phyloP scores from a whole-genome alignment of 495 filamentous ascomycete genomes.

The Penicillium soppii region DNA sequence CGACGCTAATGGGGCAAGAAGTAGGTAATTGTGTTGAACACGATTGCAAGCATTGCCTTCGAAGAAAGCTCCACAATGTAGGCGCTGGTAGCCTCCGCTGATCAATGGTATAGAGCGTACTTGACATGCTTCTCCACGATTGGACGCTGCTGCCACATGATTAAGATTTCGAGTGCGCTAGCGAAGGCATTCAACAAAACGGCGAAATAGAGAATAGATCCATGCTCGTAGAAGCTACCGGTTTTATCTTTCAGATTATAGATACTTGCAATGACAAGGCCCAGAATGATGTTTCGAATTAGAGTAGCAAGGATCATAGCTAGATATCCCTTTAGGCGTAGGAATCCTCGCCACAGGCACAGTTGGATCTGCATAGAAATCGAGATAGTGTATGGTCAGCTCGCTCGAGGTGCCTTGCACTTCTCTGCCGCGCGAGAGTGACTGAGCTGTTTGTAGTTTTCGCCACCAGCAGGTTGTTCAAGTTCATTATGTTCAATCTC shows the following conservation, averaged over 20 bases:
- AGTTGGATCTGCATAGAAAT: slow-evolving; percentile 67
- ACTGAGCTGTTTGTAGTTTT: slow-evolving; percentile 65
- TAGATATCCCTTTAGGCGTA: slow-evolving; percentile 64
- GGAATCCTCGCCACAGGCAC: slow-evolving; percentile 74
- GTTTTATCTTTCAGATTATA: slow-evolving; percentile 66
- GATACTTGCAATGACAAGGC: slow-evolving; percentile 76
- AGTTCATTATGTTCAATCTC: slow-evolving; percentile 72
- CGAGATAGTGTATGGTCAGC: slow-evolving; percentile 77
- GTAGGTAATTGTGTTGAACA: slow-evolving; percentile 75
- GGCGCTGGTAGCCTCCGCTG: slow-evolving; percentile 79
- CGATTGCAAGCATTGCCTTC: slow-evolving; percentile 51
- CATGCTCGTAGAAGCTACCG: slow-evolving; percentile 71
- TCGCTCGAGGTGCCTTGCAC: slow-evolving; percentile 53
- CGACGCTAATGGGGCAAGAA: slow-evolving; percentile 82
- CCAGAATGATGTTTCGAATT: slow-evolving; percentile 71
- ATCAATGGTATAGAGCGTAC: slow-evolving; percentile 92
- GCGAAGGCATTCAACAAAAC: slow-evolving; percentile 83
- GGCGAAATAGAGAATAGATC: slow-evolving; percentile 85
- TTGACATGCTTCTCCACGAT: slow-evolving; percentile 90
- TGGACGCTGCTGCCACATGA: slow-evolving; percentile 79
- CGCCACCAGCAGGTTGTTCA: slow-evolving; percentile 61
- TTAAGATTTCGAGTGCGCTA: slow-evolving; percentile 73
- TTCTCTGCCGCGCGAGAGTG: slow-evolving; percentile 59
- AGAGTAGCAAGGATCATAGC: slow-evolving; percentile 67
- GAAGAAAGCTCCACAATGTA: slow-evolving; percentile 79